Evolutionary conservation across 1,139 yeast species (phyloP).

Genomic region (Sugiyamaella sp.): DNA sequence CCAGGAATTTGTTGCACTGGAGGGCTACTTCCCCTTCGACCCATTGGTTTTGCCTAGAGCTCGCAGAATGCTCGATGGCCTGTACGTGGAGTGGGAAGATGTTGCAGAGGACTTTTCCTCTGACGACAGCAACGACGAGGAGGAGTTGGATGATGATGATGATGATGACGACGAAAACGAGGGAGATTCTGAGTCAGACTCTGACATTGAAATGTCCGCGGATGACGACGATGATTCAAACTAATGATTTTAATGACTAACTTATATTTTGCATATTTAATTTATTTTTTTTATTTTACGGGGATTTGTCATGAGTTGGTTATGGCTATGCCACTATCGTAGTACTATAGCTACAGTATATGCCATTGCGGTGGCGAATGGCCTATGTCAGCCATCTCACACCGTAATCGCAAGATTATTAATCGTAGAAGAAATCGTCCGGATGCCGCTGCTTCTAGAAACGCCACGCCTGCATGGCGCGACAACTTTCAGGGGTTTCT

Average conservation of each 20-base stretch:
- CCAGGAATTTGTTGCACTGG: conserved; percentile 84
- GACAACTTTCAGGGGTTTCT: no score
- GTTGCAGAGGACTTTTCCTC: conserved; percentile 65
- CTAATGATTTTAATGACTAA: conserved; percentile 13
- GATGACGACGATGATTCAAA: conserved; percentile 8
- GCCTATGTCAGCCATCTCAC: no score
- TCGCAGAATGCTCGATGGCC: conserved; percentile 54
- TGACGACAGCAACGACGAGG: conserved; percentile 45
- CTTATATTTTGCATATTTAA: conserved; percentile 5
- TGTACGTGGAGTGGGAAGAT: conserved; percentile 85
- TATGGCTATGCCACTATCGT: background rate
- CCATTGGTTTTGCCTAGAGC: conserved; percentile 76
- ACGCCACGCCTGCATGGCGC: no score
- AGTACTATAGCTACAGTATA: background rate
- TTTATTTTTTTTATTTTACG: conserved; percentile 8
- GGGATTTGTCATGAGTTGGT: no score
- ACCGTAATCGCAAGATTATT: no score
- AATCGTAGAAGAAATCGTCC: no score
- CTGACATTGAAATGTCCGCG: conserved; percentile 12
- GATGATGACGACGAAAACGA: conserved; percentile 24
- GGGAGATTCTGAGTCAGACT: conserved; percentile 11
- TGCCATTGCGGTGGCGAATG: no score
- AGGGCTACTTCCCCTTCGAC: conserved; percentile 94
- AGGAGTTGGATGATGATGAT: conserved; percentile 26
- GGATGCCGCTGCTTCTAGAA: no score